Base-by-base conservation (phyloP, 352 stramenopile genomes). In the Aphanomyces stellatus region DNA sequence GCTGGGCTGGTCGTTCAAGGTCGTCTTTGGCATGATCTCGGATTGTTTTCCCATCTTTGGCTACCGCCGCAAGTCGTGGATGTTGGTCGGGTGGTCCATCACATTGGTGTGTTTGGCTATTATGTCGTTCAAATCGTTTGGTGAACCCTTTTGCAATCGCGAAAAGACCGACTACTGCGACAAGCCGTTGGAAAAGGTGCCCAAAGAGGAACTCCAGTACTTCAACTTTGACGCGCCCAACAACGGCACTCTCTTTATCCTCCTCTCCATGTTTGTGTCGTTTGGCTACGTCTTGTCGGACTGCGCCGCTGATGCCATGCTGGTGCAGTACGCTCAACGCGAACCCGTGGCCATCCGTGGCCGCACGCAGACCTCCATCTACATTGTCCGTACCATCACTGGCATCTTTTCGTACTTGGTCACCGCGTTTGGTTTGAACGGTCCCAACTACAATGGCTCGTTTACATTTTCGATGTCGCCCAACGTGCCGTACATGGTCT, bases 261-360 rank as follows among this genome's bases (percentile, higher is more conserved):
- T 81, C 37, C 71, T 88, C 31, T 76, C 89, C 80, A 88, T 88
- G 81, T 69, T 89, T 28, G 75, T 79, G n/a, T 69, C 79, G 0
- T 83, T 89, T 51, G 80, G 82, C 10, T 91, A 83, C 67, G 62
- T 91, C 13, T 42, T 88, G 24, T 65, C 75, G 2, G 79, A 91
- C 31, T 79, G 87, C 7, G 70, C 80, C 2, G 74, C 79, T 2
- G 82, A 91, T 30, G 79, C 80, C 76, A 59, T 68, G 61, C 24
- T 68, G 3, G 61, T 68, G 42, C 8, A 62, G 35, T 62, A 62
- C 27, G 61, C 61, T 11, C 61, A 68, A 28, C 43, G 61, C 35
- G 61, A 68, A 24, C 61, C 61, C 0, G 43, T 74, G 0, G 73
- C 72, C 11, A 80, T 73, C 17, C 73, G 82, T 22, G 80, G 80